These are phyloP conservation scores for Picea glauca DNA, from an alignment of 75 land plant genomes.

Conservation along the genomic window DNA sequence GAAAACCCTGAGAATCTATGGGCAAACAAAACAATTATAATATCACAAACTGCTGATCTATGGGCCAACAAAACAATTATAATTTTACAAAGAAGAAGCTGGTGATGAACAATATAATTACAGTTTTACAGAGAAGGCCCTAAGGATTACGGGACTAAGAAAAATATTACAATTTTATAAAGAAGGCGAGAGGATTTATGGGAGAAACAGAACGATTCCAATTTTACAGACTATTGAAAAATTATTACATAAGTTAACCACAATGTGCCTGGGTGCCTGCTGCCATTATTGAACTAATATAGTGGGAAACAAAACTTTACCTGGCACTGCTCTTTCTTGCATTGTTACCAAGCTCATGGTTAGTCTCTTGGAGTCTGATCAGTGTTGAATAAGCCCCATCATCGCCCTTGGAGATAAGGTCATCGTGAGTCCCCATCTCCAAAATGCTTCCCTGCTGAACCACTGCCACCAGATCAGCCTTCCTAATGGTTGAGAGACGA, in stretches of 20 bases:
- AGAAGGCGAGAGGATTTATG: neutral
- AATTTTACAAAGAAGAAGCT: too few relatives aligned
- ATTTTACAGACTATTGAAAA: too few relatives aligned
- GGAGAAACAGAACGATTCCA: neutral
- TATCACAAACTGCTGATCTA: too few relatives aligned
- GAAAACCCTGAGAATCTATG: too few relatives aligned
- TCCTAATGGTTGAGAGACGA: slow-evolving; percentile 79
- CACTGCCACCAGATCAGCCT: slow-evolving; percentile 81
- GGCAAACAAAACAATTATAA: too few relatives aligned
- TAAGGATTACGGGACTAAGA: too few relatives aligned
- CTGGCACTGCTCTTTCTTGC: slow-evolving; percentile 81
- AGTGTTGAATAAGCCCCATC: slow-evolving; percentile 64
- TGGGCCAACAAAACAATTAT: too few relatives aligned
- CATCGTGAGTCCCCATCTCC: slow-evolving; percentile 80
- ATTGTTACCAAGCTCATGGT: slow-evolving; percentile 50
- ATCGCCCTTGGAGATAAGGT: slow-evolving; percentile 70
- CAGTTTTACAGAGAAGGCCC: too few relatives aligned
- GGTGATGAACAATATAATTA: too few relatives aligned
- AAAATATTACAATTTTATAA: too few relatives aligned
- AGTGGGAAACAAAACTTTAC: slow-evolving; percentile 12
- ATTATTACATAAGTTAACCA: neutral
- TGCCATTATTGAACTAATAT: neutral
- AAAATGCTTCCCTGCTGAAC: slow-evolving; percentile 62
- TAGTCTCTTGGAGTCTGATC: slow-evolving; percentile 68
- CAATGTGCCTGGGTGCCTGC: neutral